These are phyloP conservation scores for Russula abietina DNA, from an alignment of 768 basidiomycete genomes.

Conservation along the genomic window DNA sequence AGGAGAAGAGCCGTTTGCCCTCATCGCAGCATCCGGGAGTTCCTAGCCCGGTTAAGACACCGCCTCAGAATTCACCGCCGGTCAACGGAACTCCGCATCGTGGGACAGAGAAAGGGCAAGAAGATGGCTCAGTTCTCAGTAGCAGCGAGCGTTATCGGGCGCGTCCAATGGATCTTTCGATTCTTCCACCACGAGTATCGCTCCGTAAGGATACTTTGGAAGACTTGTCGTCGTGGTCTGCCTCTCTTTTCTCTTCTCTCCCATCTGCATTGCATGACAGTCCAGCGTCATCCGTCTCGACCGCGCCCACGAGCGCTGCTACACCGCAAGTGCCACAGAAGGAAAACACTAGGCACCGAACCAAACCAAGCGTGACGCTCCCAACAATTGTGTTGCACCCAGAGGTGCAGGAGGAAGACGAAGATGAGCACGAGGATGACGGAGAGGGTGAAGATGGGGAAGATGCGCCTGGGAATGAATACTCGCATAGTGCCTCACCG, in stretches of 20 bases:
- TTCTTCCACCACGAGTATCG: slow-evolving; percentile 23
- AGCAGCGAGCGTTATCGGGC: neutral
- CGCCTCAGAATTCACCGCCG: neutral
- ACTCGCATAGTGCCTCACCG: slow-evolving; percentile 18
- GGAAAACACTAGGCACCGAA: neutral
- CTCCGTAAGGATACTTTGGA: slow-evolving; percentile 23
- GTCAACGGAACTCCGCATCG: neutral
- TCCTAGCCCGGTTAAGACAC: neutral
- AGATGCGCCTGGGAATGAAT: neutral
- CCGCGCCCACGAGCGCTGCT: neutral
- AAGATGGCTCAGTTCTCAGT: neutral
- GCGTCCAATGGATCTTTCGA: slow-evolving; percentile 17
- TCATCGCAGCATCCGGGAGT: neutral
- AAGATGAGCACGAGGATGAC: neutral
- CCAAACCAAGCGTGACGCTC: slow-evolving; percentile 11
- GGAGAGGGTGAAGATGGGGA: neutral
- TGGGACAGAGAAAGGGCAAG: neutral
- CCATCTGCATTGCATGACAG: slow-evolving; percentile 15
- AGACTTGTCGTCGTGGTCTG: slow-evolving; percentile 24
- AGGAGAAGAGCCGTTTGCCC: slow-evolving; percentile 1
- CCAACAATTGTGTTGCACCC: slow-evolving; percentile 15
- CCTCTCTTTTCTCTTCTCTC: slow-evolving; percentile 23
- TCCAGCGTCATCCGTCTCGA: neutral
- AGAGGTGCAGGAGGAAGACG: slow-evolving; percentile 8
- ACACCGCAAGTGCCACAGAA: neutral